Percentiles rank a stretch among this genome's conserved stretches.
These are phyloP conservation scores for Clavispora carvajalis DNA, from an alignment of 805 yeast genomes.

Conservation along the genomic window DNA sequence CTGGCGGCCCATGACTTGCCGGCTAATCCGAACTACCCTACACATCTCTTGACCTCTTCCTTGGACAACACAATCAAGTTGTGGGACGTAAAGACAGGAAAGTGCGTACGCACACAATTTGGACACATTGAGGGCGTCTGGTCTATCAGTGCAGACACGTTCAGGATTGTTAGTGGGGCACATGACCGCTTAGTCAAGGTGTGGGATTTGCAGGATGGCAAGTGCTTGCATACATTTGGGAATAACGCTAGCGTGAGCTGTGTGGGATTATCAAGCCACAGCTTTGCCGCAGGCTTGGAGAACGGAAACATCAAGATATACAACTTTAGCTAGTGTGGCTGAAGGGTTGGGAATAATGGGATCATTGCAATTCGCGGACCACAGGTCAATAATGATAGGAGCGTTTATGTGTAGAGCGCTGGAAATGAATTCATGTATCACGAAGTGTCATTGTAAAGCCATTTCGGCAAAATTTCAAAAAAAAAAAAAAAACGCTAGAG, in stretches of 20 bases:
- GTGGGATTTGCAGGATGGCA: slow-evolving; percentile 95
- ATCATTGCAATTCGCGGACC: too few relatives aligned
- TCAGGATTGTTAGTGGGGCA: slow-evolving; percentile 90
- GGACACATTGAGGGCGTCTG: slow-evolving; percentile 99
- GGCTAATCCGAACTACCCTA: slow-evolving; percentile 48
- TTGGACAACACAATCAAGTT: slow-evolving; percentile 88
- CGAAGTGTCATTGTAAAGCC: too few relatives aligned
- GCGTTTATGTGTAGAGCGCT: too few relatives aligned
- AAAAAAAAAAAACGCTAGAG: too few relatives aligned
- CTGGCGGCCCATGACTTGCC: slow-evolving; percentile 4
- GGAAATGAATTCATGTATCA: too few relatives aligned
- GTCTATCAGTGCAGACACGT: slow-evolving; percentile 94
- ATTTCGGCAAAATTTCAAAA: too few relatives aligned
- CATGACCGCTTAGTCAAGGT: slow-evolving; percentile 86
- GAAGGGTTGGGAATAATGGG: background rate
- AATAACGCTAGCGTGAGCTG: slow-evolving; percentile 58
- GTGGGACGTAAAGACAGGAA: slow-evolving; percentile 85
- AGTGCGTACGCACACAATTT: slow-evolving; percentile 88
- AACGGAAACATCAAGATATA: slow-evolving; percentile 82
- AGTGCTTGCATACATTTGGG: slow-evolving; percentile 88
- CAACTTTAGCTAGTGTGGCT: slow-evolving; percentile 11
- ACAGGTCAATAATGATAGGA: too few relatives aligned
- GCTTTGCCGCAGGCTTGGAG: slow-evolving; percentile 87
- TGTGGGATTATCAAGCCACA: slow-evolving; percentile 84
- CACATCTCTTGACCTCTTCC: slow-evolving; percentile 81